Evolutionary conservation across 495 filamentous ascomycete species (phyloP), one percentile per base, ranked within the genome.

Genomic region (Talaromyces proteolyticus): DNA sequence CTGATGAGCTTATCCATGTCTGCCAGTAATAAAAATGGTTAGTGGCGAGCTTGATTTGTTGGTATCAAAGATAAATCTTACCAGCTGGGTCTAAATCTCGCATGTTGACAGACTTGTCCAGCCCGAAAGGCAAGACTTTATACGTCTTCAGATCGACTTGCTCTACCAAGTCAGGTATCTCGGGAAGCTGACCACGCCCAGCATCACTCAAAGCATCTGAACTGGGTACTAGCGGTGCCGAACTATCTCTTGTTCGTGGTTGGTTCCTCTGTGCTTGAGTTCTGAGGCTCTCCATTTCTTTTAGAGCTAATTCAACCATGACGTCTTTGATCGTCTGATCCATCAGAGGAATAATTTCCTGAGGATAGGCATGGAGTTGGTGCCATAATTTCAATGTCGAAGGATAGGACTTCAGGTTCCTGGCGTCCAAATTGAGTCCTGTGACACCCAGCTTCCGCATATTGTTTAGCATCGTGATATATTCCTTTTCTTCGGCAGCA

Each of bases 1-100:
- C 85, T 89, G 53, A 99, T 80, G 51, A 99, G 78, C 67, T 95
- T 95, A 74, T 97, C 94, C 80, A 95, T 94, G 60, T 96, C 89
- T 82, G 46, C 36, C 20, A 51, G 25, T 6, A 20, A 46, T n/a
- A n/a, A n/a, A n/a, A n/a, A n/a, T n/a, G n/a, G n/a, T n/a, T n/a
- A n/a, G n/a, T n/a, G n/a, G n/a, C n/a, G n/a, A n/a, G 4, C 14
- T 10, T 34, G 29, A 34, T 34, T 68, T 47, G 63, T 56, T 55
- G 61, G 52, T 16, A 50, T 22, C 12, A 36, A 6, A 18, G 21
- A 3, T n/a, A n/a, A 37, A 45, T 55, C 73, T 52, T 74, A 78
- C 78, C 83, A 49, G 86, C 84, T 17, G 93, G 93, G 63, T 97
- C 95, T 41, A 99, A 78, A 53, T 97, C 92, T 66, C 93, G 81